These are phyloP conservation scores for Ophiostoma piceae DNA, from an alignment of 2,329 filamentous ascomycete species.

Conservation along the genomic window DNA sequence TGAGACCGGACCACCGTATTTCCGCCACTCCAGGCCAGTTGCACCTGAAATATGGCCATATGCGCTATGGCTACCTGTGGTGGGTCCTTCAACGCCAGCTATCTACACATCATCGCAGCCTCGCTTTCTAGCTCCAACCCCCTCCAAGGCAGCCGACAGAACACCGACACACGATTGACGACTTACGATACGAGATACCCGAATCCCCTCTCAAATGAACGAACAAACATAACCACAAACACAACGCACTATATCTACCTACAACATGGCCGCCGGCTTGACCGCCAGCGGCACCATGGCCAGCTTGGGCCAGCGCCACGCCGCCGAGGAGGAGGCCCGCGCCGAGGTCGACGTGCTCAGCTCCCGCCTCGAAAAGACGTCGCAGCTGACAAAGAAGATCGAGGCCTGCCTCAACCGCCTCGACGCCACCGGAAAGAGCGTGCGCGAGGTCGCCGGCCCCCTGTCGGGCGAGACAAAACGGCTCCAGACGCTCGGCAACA, in stretches of 20 bases:
- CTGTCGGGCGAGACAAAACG: constrained; percentile 88
- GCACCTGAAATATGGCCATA: not conserved
- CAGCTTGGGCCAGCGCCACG: constrained; percentile 38
- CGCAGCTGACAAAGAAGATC: constrained; percentile 90
- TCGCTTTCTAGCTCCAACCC: not conserved
- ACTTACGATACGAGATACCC: not conserved
- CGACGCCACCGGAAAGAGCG: constrained; percentile 81
- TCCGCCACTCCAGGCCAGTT: not conserved
- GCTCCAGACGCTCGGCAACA: constrained; percentile 79
- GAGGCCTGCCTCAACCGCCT: constrained; percentile 78
- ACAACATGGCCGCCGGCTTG: constrained; percentile 48
- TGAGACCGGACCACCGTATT: not conserved
- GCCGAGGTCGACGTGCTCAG: constrained; percentile 67
- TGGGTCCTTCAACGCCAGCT: not conserved
- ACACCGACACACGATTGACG: not conserved
- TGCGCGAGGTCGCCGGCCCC: constrained; percentile 86
- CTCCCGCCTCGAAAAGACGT: constrained; percentile 80
- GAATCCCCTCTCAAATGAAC: not conserved
- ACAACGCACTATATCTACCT: not conserved
- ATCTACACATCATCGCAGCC: constrained; percentile 1
- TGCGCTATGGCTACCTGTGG: not conserved
- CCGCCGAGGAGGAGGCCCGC: constrained; percentile 60
- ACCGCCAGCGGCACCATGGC: constrained; percentile 30
- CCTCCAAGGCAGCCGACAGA: not conserved
- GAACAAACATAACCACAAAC: not conserved